Conservation (phyloP, 176 grass and related monocot species). For the Phoenix roebelenii region DNA sequence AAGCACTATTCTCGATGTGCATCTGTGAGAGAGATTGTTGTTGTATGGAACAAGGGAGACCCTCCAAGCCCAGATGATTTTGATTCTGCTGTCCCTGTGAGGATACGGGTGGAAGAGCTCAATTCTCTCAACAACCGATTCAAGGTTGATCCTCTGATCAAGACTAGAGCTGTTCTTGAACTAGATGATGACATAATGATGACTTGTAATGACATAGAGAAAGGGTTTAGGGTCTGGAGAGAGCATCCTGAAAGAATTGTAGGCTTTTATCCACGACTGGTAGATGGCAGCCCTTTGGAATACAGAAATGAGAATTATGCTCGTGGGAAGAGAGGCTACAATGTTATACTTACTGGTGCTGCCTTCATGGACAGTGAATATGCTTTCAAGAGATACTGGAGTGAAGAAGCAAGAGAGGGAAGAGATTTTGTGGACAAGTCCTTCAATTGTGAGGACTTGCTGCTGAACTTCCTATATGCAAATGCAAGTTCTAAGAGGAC, state of each 20-base stretch:
- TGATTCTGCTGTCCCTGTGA: slow-evolving; percentile 80
- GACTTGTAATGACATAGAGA: slow-evolving; percentile 93
- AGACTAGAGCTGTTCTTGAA: slow-evolving; percentile 79
- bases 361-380: slow-evolving; percentile 89
- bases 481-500: slow-evolving; percentile 57
- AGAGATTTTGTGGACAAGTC: slow-evolving; percentile 67
- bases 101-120: slow-evolving; percentile 63
- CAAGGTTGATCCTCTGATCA: slow-evolving; percentile 77
- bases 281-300: slow-evolving; percentile 56
- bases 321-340: slow-evolving; percentile 81
- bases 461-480: slow-evolving; percentile 87
- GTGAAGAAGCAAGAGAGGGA: slow-evolving; percentile 64
- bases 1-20: slow-evolving; percentile 93
- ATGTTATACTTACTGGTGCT: slow-evolving; percentile 84
- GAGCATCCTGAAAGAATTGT: slow-evolving; percentile 83
- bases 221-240: slow-evolving; percentile 91
- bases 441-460: slow-evolving; percentile 95
- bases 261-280: slow-evolving; percentile 83
- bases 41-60: slow-evolving; percentile 97
- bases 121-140: slow-evolving; percentile 98
- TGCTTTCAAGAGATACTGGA: slow-evolving; percentile 85
- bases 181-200: slow-evolving; percentile 99
- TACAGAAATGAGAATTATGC: slow-evolving; percentile 92
- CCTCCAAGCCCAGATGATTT: slow-evolving; percentile 49
- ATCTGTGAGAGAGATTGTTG: slow-evolving; percentile 89